These are phyloP conservation scores for Monilinia fructicola DNA, from an alignment of 2,329 filamentous ascomycete genomes.

Conservation along the genomic window DNA sequence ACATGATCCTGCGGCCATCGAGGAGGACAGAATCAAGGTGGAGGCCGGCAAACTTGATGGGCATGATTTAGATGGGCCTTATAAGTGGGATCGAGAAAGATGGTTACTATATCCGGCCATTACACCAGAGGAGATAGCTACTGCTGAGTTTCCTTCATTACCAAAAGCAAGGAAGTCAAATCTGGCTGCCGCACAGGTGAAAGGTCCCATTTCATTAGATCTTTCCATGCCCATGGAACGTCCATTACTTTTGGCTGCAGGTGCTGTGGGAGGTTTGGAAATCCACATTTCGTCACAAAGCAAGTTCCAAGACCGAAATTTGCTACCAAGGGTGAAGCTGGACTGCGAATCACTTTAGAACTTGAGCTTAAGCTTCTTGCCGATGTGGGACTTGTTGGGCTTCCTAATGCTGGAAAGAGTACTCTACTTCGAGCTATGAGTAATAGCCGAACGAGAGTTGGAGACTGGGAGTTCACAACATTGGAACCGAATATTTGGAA, in stretches of 20 bases:
- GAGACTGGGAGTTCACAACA: conserved; percentile 96
- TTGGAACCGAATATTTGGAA: conserved; percentile 95
- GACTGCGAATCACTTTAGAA: conserved; percentile 75
- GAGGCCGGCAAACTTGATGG: conserved; percentile 45
- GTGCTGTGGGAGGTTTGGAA: conserved; percentile 85
- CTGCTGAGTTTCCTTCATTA: conserved; percentile 56
- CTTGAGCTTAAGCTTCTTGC: conserved; percentile 93
- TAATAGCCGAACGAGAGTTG: conserved; percentile 84
- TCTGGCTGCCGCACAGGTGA: conserved; percentile 60
- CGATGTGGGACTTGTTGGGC: conserved; percentile 89
- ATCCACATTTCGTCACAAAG: conserved; percentile 85
- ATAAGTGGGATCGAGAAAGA: conserved; percentile 58
- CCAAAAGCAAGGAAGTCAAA: conserved; percentile 56
- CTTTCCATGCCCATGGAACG: conserved; percentile 74
- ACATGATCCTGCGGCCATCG: conserved; percentile 72
- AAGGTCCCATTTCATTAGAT: conserved; percentile 70
- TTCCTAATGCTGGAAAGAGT: conserved; percentile 95
- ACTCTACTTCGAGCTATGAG: conserved; percentile 85
- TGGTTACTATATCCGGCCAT: conserved; percentile 87
- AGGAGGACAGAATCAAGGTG: conserved; percentile 48
- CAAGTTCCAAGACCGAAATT: conserved; percentile 77
- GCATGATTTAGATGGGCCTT: conserved; percentile 38
- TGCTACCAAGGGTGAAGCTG: conserved; percentile 80
- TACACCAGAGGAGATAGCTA: conserved; percentile 66
- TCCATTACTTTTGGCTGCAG: conserved; percentile 82